Evolutionary conservation across 306 rosid genomes (phyloP), one percentile per base, ranked within the genome.

Genomic region (Fragaria nilgerrensis): DNA sequence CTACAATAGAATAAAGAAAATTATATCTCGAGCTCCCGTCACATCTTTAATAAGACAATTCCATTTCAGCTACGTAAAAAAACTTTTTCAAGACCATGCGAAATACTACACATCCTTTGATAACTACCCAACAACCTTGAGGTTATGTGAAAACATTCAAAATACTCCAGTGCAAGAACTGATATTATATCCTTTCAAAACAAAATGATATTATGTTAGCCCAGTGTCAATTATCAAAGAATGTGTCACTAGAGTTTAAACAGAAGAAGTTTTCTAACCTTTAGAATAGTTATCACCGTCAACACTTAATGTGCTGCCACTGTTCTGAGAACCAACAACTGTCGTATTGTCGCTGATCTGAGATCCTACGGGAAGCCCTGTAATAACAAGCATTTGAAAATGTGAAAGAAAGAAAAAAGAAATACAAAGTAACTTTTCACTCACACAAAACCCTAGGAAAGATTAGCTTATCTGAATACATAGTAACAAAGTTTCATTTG

Each of bases 201-300:
- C 2, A 41, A 41, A 41, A 41, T 41, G 9, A 20, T 20, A 52
- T 52, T 36, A 32, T 65, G 19, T 52, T 32, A 34, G 49, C 15
- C 12, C 66, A 53, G 50, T 36, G n/a, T 15, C 15, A 39, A 56
- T 55, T 19, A 22, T 49, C 7, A 39, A 43, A 43, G 19, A 22
- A n/a, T n/a, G 17, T 37, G 49, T n/a, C 29, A 9, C 45, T 19
- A 10, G 13, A 59, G 20, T 45, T 9, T 50, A 70, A 25, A 39
- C 19, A 34, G 70, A 77, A 84, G 32, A 80, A 80, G 68, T 44
- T 80, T 64, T 82, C 80, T 71, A 61, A 81, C 86, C 86, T 78
- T 27, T 82, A 59, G 49, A n/a, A 8, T 48, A 68, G 59, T 39
- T 37, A 49, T 9, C 72, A 69, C 74, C 86, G 65, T 72, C 69